Base-by-base conservation (phyloP, 192 early-diverging fungal species). In the Dimargaris verticillata region DNA sequence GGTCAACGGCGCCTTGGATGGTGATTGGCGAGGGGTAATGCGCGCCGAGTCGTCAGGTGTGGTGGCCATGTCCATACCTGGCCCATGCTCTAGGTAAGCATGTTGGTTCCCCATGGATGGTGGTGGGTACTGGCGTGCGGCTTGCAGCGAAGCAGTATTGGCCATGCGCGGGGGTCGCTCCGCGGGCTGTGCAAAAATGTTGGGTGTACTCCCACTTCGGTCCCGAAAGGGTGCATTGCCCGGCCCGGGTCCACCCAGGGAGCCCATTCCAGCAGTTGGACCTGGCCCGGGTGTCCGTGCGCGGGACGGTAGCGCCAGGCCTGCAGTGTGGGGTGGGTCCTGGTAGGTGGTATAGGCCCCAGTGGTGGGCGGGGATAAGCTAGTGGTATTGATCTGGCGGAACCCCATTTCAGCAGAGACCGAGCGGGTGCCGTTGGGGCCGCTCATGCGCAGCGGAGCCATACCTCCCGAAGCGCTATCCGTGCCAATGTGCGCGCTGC, bases 121-220 rank as follows among this genome's bases (percentile, higher is more conserved):
- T 7, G 33, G 33, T 7, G 33, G 33, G 33, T 38, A 38, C 33
- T 38, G 33, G 33, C 33, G 33, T 7, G 33, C 33, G 33, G 33
- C 33, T 38, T 38, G 33, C 33, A 38, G 33, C 33, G 33, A 38
- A 38, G 33, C 33, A 2, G 33, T 38, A 7, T 38, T 38, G 33
- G 33, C 33, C 33, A 38, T 38, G 33, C 33, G 33, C 33, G 33
- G 33, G 33, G 33, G 29, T 11, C 57, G 57, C 17, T 59, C 57
- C 6, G n/a, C 15, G 57, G 14, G 24, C 3, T 25, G 57, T 9
- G 41, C 38, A 38, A 24, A 59, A 33, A 59, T 59, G 28, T 59
- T 59, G 41, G 57, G 57, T 12, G 57, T 59, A 22, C 57, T 59
- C 15, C 57, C 57, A 33, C 57, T 59, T 11, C 57, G 57, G 57